Evolutionary conservation across 495 filamentous ascomycete genomes (phyloP).

Genomic region (Aspergillus baeticus): DNA sequence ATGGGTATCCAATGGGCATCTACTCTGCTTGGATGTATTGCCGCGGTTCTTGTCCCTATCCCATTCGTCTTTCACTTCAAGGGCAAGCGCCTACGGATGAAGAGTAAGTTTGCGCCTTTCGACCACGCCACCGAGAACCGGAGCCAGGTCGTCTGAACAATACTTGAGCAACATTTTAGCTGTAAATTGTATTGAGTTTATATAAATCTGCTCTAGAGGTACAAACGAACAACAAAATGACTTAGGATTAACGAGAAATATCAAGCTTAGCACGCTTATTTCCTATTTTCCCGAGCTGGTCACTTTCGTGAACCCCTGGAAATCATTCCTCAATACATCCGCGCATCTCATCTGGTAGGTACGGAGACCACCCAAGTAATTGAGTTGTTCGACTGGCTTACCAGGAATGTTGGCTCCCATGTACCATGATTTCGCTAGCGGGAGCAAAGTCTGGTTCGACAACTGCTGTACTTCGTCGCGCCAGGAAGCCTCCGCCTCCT

Average conservation of each 20-base stretch:
- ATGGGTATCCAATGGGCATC: conserved; percentile 77
- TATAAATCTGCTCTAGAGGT: too few species aligned
- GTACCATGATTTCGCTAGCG: background rate
- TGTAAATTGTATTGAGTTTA: too few species aligned
- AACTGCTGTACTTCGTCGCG: background rate
- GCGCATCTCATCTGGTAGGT: background rate
- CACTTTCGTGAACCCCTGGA: too few species aligned
- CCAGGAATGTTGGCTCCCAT: background rate
- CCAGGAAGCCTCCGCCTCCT: background rate
- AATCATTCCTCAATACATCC: too few species aligned
- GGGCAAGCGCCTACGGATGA: conserved; percentile 33
- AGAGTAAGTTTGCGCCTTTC: too few species aligned
- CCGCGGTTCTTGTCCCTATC: conserved; percentile 67
- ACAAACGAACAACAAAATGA: too few species aligned
- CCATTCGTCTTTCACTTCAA: conserved; percentile 49
- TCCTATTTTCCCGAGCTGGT: too few species aligned
- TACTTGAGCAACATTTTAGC: too few species aligned
- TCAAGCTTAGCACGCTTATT: too few species aligned
- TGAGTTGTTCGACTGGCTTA: background rate
- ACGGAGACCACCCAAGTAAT: background rate
- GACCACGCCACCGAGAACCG: too few species aligned
- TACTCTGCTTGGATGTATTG: conserved; percentile 75
- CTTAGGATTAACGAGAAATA: too few species aligned
- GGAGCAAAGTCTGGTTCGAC: background rate
- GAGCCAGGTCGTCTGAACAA: too few species aligned